phyloP scores from a whole-genome alignment of 371 early-diverging fungal species.

The Mortierella sp. region DNA sequence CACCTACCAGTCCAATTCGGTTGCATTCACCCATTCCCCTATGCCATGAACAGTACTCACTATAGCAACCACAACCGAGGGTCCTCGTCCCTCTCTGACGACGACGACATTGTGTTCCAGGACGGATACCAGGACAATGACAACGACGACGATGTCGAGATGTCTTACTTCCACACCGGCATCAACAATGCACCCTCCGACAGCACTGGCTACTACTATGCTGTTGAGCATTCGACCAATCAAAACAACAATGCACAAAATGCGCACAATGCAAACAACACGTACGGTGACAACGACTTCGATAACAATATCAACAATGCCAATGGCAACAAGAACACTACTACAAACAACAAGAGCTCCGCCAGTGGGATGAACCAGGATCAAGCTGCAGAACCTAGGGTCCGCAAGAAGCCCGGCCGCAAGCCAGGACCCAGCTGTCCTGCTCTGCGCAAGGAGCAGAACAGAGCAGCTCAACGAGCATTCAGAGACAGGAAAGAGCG shows the following conservation, averaged over 20 bases:
- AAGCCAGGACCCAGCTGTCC: constrained; percentile 75
- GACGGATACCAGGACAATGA: constrained; percentile 20
- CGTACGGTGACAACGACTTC: too few relatives aligned
- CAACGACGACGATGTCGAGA: constrained; percentile 17
- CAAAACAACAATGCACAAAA: neutral
- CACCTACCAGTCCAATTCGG: neutral
- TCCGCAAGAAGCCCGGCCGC: constrained; percentile 80
- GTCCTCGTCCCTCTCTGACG: constrained; percentile 5
- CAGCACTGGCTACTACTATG: neutral
- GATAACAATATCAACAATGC: constrained; percentile 11
- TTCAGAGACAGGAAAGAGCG: constrained; percentile 82
- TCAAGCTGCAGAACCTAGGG: constrained; percentile 7
- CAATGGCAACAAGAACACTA: constrained; percentile 1
- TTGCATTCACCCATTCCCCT: neutral
- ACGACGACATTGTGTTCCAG: constrained; percentile 24
- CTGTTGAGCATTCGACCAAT: neutral
- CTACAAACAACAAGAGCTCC: neutral
- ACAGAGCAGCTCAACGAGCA: constrained; percentile 82
- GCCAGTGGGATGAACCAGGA: neutral
- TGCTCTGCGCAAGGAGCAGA: constrained; percentile 80
- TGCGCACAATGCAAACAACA: neutral
- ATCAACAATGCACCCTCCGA: neutral
- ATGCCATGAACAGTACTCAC: constrained; percentile 5
- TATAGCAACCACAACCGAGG: constrained; percentile 5
- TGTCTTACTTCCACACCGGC: constrained; percentile 12